Evolutionary conservation across 257 asterid species (phyloP), one percentile per base, ranked within the genome.

Genomic region (Thymus quinquecostatus): DNA sequence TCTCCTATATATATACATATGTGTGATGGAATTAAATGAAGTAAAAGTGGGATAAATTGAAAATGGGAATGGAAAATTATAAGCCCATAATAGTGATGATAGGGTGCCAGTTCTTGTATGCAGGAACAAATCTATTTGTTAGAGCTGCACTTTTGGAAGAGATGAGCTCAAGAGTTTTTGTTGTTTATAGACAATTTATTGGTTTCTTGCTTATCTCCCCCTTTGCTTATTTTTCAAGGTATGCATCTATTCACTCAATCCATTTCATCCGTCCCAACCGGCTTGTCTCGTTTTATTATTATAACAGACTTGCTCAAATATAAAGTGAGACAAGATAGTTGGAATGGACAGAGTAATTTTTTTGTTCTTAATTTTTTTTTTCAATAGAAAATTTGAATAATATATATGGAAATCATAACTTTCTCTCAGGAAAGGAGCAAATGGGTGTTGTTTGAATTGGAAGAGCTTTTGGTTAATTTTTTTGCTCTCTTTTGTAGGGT

Each of bases 161-260:
- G 10, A 74, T 85, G 81, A 90, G 89, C 72, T 77, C 92, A 13
- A 77, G 82, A 45, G 88, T 86, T 6, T 86, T 85, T 64, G 95
- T 88, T 28, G 85, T 80, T 33, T 88, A 90, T 74, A 75, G 92
- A 60, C 97, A 90, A 70, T 69, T 59, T 33, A 36, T 79, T 32
- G 97, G 91, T 53, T 76, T 86, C 74, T 50, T 85, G 44, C 78
- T 79, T 6, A 66, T 79, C 66, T 75, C 80, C 32, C 80, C 83
- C 40, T n/a, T 79, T 47, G 83, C 83, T 27, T 79, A 12, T 60
- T 79, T 70, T 57, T 56, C 83, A 45, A 34, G 83, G 83, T 74
- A 74, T 8, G 0, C 5, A 21, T 21, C 21, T 21, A 21, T 21
- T 21, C 21, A 21, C 21, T 21, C 21, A 21, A 21, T 21, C 21